Evolutionary conservation across 1,284 basidiomycete genomes (phyloP), one percentile per base, ranked within the genome.

Genomic region (Boletus putidus): DNA sequence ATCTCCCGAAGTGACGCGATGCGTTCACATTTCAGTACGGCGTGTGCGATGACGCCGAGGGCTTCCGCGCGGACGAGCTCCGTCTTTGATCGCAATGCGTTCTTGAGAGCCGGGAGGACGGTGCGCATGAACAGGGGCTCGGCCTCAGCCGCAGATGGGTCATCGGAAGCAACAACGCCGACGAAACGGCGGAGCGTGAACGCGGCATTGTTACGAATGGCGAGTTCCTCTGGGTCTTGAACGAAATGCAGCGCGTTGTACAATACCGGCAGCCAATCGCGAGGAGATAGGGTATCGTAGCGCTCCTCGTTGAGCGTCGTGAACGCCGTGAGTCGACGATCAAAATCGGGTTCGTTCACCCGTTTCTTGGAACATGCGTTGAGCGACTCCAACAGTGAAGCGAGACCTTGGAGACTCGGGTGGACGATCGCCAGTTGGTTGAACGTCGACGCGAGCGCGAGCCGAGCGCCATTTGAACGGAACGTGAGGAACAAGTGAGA

Each of bases 321-420:
- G 73, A 94, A 98, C 0, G 93, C 95, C 2, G 76, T 73, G 18
- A 99, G 79, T 4, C 96, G 89, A 47, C 84, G 82, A 62, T 98
- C 93, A 68, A 98, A 98, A 73, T 99, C 94, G 2, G 94, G 92
- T 71, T 99, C 95, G 54, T 97, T 94, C 40, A 96, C 74, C 18
- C 94, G 83, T 65, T 85, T 89, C 2, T 74, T 75, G 2, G 94
- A 96, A 73, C 88, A 98, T 0, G 96, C 87, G 68, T 99, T 99
- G 60, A 99, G 81, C 2, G 85, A 83, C 15, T 81, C 80, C 43
- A 94, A 70, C 5, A 95, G 72, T 12, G 78, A 73, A 1, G 86
- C 79, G 1, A 91, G 70, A 3, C 70, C 65, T 23, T 74, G 68
- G 33, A 93, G 76, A 3, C 78, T 71, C 0, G 75, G 61, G 57